A percentile compares a stretch with the other conserved stretches of the same genome.
phyloP scores from a whole-genome alignment of 257 asterid species.

The Eustoma russellianum region DNA sequence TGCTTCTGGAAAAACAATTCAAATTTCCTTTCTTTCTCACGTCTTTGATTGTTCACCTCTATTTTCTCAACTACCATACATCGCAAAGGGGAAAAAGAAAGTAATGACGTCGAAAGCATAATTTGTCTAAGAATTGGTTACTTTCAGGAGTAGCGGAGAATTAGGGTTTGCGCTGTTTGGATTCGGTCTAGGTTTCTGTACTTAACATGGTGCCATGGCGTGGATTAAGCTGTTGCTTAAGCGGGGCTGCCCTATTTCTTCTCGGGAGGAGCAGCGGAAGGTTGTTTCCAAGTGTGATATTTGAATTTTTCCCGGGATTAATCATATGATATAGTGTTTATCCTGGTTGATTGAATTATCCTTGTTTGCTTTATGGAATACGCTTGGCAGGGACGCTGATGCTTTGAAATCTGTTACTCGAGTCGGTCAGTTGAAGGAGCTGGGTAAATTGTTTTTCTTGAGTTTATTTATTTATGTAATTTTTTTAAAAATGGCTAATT shows the following conservation, averaged over 20 bases:
- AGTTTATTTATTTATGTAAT: neutral
- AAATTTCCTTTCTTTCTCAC: no score
- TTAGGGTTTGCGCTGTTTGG: neutral
- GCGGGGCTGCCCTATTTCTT: constrained; percentile 95
- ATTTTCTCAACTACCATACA: no score
- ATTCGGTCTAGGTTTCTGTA: neutral
- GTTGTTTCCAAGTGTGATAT: constrained; percentile 18
- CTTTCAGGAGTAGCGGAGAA: neutral
- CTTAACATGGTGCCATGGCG: constrained; percentile 70
- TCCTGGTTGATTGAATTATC: neutral
- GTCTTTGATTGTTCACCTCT: no score
- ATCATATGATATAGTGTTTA: constrained; percentile 1
- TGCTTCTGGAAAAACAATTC: no score
- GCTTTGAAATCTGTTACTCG: constrained; percentile 74
- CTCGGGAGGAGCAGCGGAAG: constrained; percentile 97
- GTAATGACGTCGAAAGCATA: no score
- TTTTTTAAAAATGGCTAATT: no score
- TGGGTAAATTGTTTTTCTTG: constrained; percentile 42
- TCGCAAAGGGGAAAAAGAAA: no score
- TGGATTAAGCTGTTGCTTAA: constrained; percentile 81
- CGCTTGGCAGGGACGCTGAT: constrained; percentile 66
- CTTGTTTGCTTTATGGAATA: neutral
- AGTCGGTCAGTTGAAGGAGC: constrained; percentile 83
- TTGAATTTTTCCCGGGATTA: neutral
- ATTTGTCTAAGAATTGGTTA: neutral